Percentiles rank a stretch among this genome's conserved stretches.
Evolutionary conservation across 2,329 filamentous ascomycete genomes (phyloP).

Genomic region (Ophiognomonia clavigignenti-juglandacearum): DNA sequence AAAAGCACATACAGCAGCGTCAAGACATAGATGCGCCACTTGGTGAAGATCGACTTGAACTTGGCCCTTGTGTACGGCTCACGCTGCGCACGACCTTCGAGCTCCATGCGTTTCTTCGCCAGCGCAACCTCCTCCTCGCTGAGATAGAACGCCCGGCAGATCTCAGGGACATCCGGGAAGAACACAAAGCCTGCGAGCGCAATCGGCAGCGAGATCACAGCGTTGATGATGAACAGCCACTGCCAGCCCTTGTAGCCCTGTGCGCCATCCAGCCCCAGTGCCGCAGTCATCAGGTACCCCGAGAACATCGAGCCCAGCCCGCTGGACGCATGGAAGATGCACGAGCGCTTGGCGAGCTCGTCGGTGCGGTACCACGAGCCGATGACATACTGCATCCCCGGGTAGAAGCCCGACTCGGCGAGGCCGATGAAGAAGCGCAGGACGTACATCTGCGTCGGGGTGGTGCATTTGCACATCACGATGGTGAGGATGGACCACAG

Average conservation of each 20-base stretch:
- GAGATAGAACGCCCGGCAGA: constrained; percentile 33
- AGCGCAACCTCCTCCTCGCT: constrained; percentile 31
- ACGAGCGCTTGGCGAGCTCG: constrained; percentile 47
- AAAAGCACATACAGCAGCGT: constrained; percentile 57
- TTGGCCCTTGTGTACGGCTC: constrained; percentile 40
- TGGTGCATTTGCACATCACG: constrained; percentile 26
- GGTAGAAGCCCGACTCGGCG: constrained; percentile 34
- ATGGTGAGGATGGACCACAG: constrained; percentile 31
- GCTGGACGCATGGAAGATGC: constrained; percentile 43
- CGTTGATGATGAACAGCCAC: constrained; percentile 56
- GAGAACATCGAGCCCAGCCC: constrained; percentile 51
- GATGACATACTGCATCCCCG: constrained; percentile 38
- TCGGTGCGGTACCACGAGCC: constrained; percentile 38
- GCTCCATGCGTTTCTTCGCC: constrained; percentile 34
- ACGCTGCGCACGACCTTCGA: constrained; percentile 40
- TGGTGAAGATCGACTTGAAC: constrained; percentile 54
- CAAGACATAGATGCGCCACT: constrained; percentile 61
- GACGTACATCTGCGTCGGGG: constrained; percentile 32
- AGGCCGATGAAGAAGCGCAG: constrained; percentile 39
- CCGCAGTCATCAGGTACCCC: constrained; percentile 43
- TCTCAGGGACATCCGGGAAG: constrained; percentile 35
- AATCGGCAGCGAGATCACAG: constrained; percentile 51
- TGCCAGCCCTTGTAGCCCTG: constrained; percentile 47
- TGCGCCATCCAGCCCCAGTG: constrained; percentile 39
- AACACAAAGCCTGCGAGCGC: constrained; percentile 47